Evolutionary conservation across 164 flowering plant genomes (phyloP).

Genomic region (Protea cynaroides): DNA sequence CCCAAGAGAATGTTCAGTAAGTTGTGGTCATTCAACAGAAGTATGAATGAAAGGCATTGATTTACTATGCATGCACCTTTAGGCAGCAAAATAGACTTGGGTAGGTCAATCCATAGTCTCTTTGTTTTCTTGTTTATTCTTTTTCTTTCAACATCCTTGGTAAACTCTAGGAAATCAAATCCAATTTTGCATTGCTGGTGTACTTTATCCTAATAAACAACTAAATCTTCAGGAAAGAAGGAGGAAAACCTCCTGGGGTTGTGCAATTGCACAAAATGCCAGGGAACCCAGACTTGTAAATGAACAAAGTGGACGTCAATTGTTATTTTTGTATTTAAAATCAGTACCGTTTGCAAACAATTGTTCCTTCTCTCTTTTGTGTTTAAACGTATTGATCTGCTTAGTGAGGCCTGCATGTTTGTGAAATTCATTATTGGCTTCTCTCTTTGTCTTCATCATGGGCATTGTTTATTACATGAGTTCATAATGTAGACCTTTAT

Average conservation of each 20-base stretch:
- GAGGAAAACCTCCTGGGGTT: constrained; percentile 4
- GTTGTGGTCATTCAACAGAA: constrained; percentile 69
- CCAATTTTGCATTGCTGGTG: constrained; percentile 33
- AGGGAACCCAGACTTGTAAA: neutral
- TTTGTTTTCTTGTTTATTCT: neutral
- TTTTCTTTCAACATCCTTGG: neutral
- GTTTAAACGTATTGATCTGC: neutral
- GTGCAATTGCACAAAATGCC: neutral
- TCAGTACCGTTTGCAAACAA: neutral
- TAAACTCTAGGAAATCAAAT: constrained; percentile 13
- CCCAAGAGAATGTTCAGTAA: constrained; percentile 82
- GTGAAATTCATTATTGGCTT: neutral
- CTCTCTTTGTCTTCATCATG: neutral
- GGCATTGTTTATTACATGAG: neutral
- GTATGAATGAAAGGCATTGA: constrained; percentile 56
- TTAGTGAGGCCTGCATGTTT: neutral
- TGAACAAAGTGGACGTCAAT: neutral
- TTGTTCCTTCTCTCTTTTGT: neutral
- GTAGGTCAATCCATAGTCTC: constrained; percentile 11
- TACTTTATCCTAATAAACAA: constrained; percentile 27
- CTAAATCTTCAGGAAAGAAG: constrained; percentile 12
- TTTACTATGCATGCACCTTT: constrained; percentile 14
- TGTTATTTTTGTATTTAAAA: neutral
- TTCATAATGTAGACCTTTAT: no score
- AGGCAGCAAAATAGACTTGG: constrained; percentile 7